Evolutionary conservation across 306 rosid species (phyloP).

Genomic region (Prunus salicina): DNA sequence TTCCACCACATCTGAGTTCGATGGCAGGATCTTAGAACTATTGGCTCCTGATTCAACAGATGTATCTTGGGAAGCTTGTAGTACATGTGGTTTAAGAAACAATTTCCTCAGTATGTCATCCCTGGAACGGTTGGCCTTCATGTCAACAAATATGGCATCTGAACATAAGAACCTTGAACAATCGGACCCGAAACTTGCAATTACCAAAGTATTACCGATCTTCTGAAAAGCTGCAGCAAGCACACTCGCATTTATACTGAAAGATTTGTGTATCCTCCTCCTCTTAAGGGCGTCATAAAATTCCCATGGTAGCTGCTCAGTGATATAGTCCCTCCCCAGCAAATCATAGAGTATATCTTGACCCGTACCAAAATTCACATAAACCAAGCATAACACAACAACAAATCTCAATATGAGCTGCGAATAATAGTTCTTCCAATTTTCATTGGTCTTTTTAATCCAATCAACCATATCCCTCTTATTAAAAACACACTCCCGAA

Average conservation of each 20-base stretch:
- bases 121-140: slow-evolving; percentile 13
- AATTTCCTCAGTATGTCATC: slow-evolving; percentile 24
- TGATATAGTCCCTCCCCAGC: slow-evolving; percentile 20
- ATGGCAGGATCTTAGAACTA: slow-evolving; percentile 5
- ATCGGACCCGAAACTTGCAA: slow-evolving; percentile 28
- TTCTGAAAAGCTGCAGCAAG: slow-evolving; percentile 46
- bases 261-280: slow-evolving; percentile 3
- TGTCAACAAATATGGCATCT: slow-evolving; percentile 44
- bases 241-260: slow-evolving; percentile 12
- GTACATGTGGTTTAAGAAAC: slow-evolving; percentile 26
- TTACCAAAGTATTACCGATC: slow-evolving; percentile 49
- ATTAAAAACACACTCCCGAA: slow-evolving; percentile 19
- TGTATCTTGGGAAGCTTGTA: background rate
- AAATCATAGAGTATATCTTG: slow-evolving; percentile 15
- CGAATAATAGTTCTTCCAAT: slow-evolving; percentile 23
- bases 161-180: slow-evolving; percentile 13
- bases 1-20: background rate
- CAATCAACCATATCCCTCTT: slow-evolving; percentile 23
- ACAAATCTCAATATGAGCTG: slow-evolving; percentile 45
- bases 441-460: slow-evolving; percentile 26
- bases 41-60: slow-evolving; percentile 1
- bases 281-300: slow-evolving; percentile 30
- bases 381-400: slow-evolving; percentile 39
- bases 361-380: slow-evolving; percentile 30
- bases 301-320: slow-evolving; percentile 29